Evolutionary conservation across 2,329 filamentous ascomycete species (phyloP).

Genomic region (Paraphoma chrysanthemicola): DNA sequence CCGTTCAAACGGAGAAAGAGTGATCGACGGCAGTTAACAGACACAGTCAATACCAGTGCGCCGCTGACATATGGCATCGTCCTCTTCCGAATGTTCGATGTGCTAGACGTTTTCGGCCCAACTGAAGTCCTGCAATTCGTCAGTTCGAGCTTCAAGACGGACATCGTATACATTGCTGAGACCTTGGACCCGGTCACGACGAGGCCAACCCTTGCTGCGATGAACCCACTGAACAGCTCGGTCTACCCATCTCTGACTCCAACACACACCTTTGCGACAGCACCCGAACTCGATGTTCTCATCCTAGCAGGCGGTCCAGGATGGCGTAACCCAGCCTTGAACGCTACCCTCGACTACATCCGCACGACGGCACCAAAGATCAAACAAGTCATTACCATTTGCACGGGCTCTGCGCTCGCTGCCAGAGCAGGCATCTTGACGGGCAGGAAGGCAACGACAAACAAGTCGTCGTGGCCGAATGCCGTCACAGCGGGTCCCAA

Average conservation of each 20-base stretch:
- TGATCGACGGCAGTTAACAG: constrained; percentile 1
- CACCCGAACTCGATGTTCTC: constrained; percentile 65
- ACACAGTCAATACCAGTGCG: constrained; percentile 10
- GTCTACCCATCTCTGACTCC: constrained; percentile 50
- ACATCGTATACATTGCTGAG: constrained; percentile 26
- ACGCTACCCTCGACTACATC: constrained; percentile 56
- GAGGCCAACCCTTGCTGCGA: constrained; percentile 16
- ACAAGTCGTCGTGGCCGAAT: constrained; percentile 50
- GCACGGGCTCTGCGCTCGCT: constrained; percentile 66
- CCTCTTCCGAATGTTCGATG: constrained; percentile 38
- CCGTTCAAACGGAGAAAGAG: not conserved
- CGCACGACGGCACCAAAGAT: constrained; percentile 56
- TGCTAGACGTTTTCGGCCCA: constrained; percentile 46
- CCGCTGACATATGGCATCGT: constrained; percentile 33
- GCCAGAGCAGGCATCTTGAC: constrained; percentile 67
- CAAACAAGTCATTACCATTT: constrained; percentile 67
- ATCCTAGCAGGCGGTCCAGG: constrained; percentile 70
- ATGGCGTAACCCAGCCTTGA: constrained; percentile 36
- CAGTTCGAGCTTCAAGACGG: constrained; percentile 26
- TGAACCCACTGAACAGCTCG: constrained; percentile 33
- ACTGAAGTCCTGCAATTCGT: constrained; percentile 51
- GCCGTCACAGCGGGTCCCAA: constrained; percentile 54
- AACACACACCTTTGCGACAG: constrained; percentile 61
- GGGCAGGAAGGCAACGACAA: constrained; percentile 55
- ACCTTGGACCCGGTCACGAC: constrained; percentile 42